Conservation (phyloP, 179 eudicot species). For the Carnegiea gigantea region DNA sequence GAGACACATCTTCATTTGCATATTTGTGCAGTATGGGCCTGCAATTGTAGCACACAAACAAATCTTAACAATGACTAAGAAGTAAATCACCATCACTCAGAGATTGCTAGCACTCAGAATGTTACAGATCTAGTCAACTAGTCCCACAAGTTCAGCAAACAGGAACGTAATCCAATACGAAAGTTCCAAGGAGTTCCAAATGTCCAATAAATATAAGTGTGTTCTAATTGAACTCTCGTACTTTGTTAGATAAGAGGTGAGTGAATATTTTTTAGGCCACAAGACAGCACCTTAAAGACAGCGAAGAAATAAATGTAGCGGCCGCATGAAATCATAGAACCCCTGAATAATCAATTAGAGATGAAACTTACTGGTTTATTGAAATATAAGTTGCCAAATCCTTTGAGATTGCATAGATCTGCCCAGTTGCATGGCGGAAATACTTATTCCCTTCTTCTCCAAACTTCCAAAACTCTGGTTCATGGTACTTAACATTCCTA, state of each 20-base stretch:
- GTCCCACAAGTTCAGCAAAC: too few species aligned
- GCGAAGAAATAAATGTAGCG: not conserved
- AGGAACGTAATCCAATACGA: not conserved
- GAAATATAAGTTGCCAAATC: slow-evolving; percentile 48
- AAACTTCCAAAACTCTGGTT: slow-evolving; percentile 94
- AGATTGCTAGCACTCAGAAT: not conserved
- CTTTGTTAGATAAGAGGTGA: not conserved
- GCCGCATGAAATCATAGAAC: not conserved
- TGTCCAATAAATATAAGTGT: not conserved
- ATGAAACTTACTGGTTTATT: slow-evolving; percentile 7
- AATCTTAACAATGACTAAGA: not conserved
- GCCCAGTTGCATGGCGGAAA: slow-evolving; percentile 96
- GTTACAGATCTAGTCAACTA: not conserved
- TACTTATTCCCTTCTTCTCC: slow-evolving; percentile 95
- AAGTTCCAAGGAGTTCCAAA: not conserved
- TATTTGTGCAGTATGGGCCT: slow-evolving; percentile 78
- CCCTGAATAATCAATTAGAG: not conserved
- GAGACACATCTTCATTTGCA: slow-evolving; percentile 88
- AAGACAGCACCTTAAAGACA: not conserved
- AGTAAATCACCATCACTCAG: not conserved
- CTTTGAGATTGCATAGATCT: slow-evolving; percentile 84
- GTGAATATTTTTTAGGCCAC: not conserved
- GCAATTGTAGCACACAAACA: slow-evolving; percentile 7
- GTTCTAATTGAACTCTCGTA: not conserved
- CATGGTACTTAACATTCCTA: slow-evolving; percentile 78